phyloP scores from a whole-genome alignment of 176 grass and related monocot genomes.

The Musa beccarii region DNA sequence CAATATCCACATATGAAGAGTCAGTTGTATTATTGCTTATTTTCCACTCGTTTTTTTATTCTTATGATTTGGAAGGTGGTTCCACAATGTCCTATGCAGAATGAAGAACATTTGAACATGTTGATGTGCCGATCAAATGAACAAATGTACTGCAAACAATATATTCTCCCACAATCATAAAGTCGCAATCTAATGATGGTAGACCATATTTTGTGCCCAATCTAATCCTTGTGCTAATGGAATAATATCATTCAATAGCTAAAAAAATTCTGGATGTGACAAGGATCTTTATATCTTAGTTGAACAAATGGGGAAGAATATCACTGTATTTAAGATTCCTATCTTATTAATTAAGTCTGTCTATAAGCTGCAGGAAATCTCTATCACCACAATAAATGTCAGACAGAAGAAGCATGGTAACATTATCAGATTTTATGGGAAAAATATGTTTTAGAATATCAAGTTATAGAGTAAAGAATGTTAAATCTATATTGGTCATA shows the following conservation, averaged over 20 bases:
- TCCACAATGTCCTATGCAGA: neutral
- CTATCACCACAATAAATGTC: too few relatives aligned
- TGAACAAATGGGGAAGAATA: neutral
- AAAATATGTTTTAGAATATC: neutral
- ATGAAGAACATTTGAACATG: neutral
- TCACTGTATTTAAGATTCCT: neutral
- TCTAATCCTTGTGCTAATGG: neutral
- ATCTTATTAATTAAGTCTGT: neutral
- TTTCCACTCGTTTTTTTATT: neutral
- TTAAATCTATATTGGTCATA: neutral
- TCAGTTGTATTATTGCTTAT: neutral
- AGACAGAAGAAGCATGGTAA: too few relatives aligned
- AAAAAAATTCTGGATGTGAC: neutral
- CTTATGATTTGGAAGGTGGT: neutral
- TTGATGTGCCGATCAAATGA: neutral
- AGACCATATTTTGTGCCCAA: neutral
- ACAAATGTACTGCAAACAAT: neutral
- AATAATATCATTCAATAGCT: neutral
- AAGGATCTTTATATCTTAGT: neutral
- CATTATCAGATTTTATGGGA: too few relatives aligned
- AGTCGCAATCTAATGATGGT: neutral
- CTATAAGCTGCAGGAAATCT: too few relatives aligned
- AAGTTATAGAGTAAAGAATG: neutral
- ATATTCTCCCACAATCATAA: neutral
- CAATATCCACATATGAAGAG: neutral